Evolutionary conservation across 306 rosid species (phyloP).

Genomic region (Citrullus mucosospermus): DNA sequence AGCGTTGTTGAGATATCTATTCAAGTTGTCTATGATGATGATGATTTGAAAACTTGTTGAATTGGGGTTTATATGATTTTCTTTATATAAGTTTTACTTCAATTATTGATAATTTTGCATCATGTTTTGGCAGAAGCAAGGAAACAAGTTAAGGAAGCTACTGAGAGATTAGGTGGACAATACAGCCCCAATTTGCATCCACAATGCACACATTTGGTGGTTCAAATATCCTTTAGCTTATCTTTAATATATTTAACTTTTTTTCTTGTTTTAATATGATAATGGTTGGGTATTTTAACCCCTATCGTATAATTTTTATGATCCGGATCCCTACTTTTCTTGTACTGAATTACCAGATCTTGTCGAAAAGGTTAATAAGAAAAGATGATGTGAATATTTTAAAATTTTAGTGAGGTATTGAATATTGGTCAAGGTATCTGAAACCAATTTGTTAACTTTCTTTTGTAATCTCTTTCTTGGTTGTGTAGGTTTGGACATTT

Average conservation of each 20-base stretch:
- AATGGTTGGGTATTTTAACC: neutral
- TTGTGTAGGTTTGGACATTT: neutral
- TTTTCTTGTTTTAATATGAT: neutral
- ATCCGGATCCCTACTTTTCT: too few species aligned
- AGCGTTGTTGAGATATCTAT: neutral
- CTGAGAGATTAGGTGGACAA: slow-evolving; percentile 78
- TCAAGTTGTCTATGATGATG: neutral
- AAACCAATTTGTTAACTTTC: neutral
- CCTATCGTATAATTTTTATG: neutral
- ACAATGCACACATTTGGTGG: slow-evolving; percentile 97
- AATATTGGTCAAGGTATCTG: neutral
- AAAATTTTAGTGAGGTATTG: neutral
- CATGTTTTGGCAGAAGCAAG: slow-evolving; percentile 69
- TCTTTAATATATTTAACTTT: neutral
- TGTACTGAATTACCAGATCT: neutral
- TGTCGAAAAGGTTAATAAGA: neutral
- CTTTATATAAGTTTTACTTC: neutral
- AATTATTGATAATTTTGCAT: slow-evolving; percentile 17
- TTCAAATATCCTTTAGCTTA: slow-evolving; percentile 78
- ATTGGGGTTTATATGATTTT: neutral
- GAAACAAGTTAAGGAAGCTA: slow-evolving; percentile 95
- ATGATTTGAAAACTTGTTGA: neutral
- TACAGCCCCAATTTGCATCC: slow-evolving; percentile 90
- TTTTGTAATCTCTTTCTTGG: neutral
- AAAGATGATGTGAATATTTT: neutral